These are phyloP conservation scores for Termitomyces sp. DNA, from an alignment of 768 basidiomycete species.

Conservation along the genomic window DNA sequence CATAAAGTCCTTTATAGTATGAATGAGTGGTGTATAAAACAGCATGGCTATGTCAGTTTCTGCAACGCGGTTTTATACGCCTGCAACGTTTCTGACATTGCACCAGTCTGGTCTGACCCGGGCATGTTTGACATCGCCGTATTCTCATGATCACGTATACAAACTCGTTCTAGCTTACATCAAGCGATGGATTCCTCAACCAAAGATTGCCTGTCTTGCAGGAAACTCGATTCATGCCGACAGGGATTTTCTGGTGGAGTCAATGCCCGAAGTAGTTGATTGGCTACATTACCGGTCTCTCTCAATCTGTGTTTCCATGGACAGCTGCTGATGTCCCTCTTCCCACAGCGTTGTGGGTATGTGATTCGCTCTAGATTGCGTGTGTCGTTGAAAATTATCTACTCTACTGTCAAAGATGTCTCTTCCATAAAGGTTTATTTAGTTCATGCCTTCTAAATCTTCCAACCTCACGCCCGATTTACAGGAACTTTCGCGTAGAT, in stretches of 20 bases:
- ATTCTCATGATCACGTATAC: slow-evolving; percentile 55
- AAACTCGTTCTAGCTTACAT: slow-evolving; percentile 68
- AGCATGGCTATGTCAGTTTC: slow-evolving; percentile 63
- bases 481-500: slow-evolving; percentile 70
- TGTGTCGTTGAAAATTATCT: neutral
- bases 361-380: slow-evolving; percentile 18
- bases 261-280: slow-evolving; percentile 78
- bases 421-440: slow-evolving; percentile 68
- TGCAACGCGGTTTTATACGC: neutral
- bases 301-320: neutral
- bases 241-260: slow-evolving; percentile 58
- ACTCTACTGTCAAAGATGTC: slow-evolving; percentile 47
- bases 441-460: neutral
- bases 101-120: slow-evolving; percentile 73
- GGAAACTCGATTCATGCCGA: slow-evolving; percentile 88
- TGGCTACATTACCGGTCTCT: slow-evolving; percentile 76
- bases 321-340: neutral
- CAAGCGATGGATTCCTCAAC: slow-evolving; percentile 75
- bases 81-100: neutral
- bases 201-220: slow-evolving; percentile 62
- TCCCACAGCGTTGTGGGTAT: slow-evolving; percentile 59
- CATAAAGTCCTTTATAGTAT: slow-evolving; percentile 44
- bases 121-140: slow-evolving; percentile 69
- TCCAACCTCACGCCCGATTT: neutral
- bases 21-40: slow-evolving; percentile 81